Evolutionary conservation across 1,284 basidiomycete genomes (phyloP).

Genomic region (Ceratobasidium papillatum): DNA sequence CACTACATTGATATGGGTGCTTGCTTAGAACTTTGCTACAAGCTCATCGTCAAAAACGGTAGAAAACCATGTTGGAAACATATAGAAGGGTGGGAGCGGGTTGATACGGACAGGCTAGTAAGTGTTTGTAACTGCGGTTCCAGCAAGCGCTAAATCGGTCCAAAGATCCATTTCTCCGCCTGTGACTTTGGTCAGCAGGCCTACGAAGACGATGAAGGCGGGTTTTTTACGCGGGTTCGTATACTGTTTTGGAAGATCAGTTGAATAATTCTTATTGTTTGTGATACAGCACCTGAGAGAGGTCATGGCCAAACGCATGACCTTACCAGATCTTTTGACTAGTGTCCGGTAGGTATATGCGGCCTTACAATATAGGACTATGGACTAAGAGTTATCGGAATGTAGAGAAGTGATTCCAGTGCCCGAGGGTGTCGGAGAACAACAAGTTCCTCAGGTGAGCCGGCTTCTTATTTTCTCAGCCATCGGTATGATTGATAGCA

Average conservation of each 20-base stretch:
- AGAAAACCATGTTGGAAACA: neutral
- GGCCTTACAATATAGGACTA: neutral
- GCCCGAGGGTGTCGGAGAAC: neutral
- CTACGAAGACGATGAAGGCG: slow-evolving; percentile 16
- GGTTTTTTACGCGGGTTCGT: slow-evolving; percentile 23
- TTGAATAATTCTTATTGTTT: neutral
- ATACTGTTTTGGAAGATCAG: neutral
- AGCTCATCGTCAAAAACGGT: neutral
- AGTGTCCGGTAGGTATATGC: neutral
- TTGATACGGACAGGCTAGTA: neutral
- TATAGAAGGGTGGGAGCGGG: neutral
- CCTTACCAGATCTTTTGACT: slow-evolving; percentile 8
- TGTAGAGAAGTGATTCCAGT: neutral
- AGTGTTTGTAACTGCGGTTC: neutral
- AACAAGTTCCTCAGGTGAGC: slow-evolving; percentile 12
- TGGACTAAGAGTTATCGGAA: neutral
- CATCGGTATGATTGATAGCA: neutral
- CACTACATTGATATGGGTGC: neutral
- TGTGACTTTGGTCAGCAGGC: neutral
- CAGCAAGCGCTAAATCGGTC: neutral
- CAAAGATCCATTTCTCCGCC: slow-evolving; percentile 22
- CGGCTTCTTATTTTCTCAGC: no score
- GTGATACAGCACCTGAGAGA: neutral
- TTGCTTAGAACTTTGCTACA: slow-evolving; percentile 1
- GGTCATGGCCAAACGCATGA: neutral